Evolutionary conservation across 2,329 filamentous ascomycete species (phyloP).

Genomic region (Aspergillus clavatus): DNA sequence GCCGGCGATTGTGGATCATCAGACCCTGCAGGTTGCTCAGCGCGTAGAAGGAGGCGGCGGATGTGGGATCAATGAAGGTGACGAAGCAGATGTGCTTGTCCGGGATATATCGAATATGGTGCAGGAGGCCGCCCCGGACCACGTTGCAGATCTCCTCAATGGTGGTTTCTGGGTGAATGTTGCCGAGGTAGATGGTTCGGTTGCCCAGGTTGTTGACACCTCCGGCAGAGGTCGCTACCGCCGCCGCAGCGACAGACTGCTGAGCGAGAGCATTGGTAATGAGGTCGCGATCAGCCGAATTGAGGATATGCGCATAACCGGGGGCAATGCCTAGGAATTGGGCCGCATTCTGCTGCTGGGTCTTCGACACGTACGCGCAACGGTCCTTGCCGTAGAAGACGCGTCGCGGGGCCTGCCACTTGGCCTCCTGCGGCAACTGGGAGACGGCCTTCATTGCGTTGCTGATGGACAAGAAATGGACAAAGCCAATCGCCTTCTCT

Average conservation of each 20-base stretch:
- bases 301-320: constrained; percentile 92
- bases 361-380: constrained; percentile 98
- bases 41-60: constrained; percentile 95
- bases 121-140: constrained; percentile 86
- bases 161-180: constrained; percentile 97
- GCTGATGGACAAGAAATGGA: constrained; percentile 94
- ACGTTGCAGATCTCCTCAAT: constrained; percentile 99
- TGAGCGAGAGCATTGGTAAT: constrained; percentile 95
- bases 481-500: constrained; percentile 96
- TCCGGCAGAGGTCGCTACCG: constrained; percentile 91
- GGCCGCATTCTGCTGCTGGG: constrained; percentile 96
- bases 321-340: constrained; percentile 97
- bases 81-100: constrained; percentile 99
- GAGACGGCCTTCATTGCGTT: constrained; percentile 98
- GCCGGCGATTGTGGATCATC: constrained; percentile 96
- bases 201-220: constrained; percentile 97
- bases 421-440: constrained; percentile 90
- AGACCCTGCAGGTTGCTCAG: constrained; percentile 94
- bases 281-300: constrained; percentile 89
- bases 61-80: constrained; percentile 97
- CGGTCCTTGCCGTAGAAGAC: constrained; percentile 99
- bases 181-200: constrained; percentile 94
- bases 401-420: constrained; percentile 91
- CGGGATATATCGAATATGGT: constrained; percentile 98
- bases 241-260: constrained; percentile 93